A percentile compares a stretch with the other conserved stretches of the same genome.
phyloP scores from a whole-genome alignment of 495 filamentous ascomycete genomes.

The Aspergillus asperescens region DNA sequence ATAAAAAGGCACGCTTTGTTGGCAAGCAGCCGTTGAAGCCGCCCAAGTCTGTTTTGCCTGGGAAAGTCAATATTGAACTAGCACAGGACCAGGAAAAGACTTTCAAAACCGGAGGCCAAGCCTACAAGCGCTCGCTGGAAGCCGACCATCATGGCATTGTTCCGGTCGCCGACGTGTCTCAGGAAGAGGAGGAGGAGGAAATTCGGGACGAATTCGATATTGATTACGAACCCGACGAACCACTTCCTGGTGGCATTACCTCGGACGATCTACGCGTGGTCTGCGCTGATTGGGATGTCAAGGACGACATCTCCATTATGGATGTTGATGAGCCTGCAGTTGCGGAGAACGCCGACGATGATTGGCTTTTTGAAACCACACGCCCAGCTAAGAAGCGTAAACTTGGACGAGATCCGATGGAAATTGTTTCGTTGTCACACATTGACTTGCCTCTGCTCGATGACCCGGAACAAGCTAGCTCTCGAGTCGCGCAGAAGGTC shows the following conservation, averaged over 20 bases:
- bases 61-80: conserved; percentile 81
- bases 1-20: conserved; percentile 64
- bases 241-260: conserved; percentile 56
- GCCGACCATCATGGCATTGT: conserved; percentile 54
- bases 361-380: conserved; percentile 44
- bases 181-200: conserved; percentile 53
- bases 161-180: conserved; percentile 46
- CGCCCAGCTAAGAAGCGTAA: conserved; percentile 48
- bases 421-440: conserved; percentile 41
- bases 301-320: conserved; percentile 37
- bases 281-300: conserved; percentile 76
- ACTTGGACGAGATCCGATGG: conserved; percentile 33
- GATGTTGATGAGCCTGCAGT: conserved; percentile 27
- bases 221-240: conserved; percentile 48
- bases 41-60: conserved; percentile 75
- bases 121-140: conserved; percentile 51
- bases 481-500: conserved; percentile 66
- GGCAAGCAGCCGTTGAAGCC: conserved; percentile 65
- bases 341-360: conserved; percentile 45
- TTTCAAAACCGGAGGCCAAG: conserved; percentile 62
- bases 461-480: conserved; percentile 57
- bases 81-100: conserved; percentile 71
- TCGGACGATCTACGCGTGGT: conserved; percentile 71
- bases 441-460: conserved; percentile 51
- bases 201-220: conserved; percentile 55